Base-by-base conservation (phyloP, 306 rosid genomes). In the Gynostemma pentaphyllum region DNA sequence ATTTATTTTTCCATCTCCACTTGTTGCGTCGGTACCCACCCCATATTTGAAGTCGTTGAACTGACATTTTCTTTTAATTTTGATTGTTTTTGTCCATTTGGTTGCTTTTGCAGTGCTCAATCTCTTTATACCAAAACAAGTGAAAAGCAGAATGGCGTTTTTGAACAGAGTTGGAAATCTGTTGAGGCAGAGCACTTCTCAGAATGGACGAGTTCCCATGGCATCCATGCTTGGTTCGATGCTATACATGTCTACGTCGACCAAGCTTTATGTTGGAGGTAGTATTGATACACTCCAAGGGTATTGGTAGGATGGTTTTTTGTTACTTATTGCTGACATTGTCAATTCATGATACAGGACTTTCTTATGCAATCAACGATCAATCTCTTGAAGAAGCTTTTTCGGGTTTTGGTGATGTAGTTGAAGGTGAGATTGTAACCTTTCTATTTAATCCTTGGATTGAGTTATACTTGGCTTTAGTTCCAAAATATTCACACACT, bases 261-360 rank as follows among this genome's bases (percentile, higher is more conserved):
- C 63, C 76, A 89, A 82, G 87, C 97, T 89, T 62, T 89, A 83
- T 30, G 1, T 89, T 15, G 97, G 97, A 74, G 92, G 97, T 86
- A 73, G 66, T 52, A n/a, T 28, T 12, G 10, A 23, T 6, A 19
- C 16, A n/a, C 47, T 42, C 26, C 1, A 22, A 19, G 11, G 19
- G 6, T 14, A 6, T 7, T 2, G n/a, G 14, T 29, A 1, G 22
- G 19, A 3, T 2, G 1, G 10, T 50, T 22, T 50, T 19, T 50
- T 22, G 13, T 16, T 28, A 50, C 22, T 68, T 22, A 21, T 50
- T 26, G 24, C 8, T 47, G 16, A 47, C 53, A 1, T 47, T 47
- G 4, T 47, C 7, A 9, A 12, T 22, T 22, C 23, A 5, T 5
- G 32, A 7, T 4, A 54, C 16, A 89, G 97, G 97, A 8, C 97